Evolutionary conservation across 345 rosid genomes (phyloP), one percentile per base, ranked within the genome.

Genomic region (Excoecaria agallocha): DNA sequence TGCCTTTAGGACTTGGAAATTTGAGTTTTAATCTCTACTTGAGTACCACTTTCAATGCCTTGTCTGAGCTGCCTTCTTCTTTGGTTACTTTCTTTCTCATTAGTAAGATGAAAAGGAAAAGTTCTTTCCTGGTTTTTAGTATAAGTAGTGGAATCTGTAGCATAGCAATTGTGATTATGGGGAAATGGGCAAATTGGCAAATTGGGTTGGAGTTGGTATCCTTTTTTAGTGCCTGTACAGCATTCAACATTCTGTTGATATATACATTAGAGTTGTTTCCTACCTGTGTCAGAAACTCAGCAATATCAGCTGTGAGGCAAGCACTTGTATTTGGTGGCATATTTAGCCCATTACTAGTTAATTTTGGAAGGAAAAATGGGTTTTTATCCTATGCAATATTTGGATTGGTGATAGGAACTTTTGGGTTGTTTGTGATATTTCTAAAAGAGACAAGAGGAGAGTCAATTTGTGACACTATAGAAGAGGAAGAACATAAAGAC

Each of bases 401-500:
- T 2, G 97, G 93, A 60, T 46, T 89, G 66, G 83, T 74, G 37
- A 85, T 92, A 19, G 80, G 84, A n/a, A 8, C 84, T 63, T 80
- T 91, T 67, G 93, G 92, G 4, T 20, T 89, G 76, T 78, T 75
- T 72, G 90, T 70, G 17, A 49, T 85, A n/a, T 80, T 77, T 0
- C 76, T 92, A 73, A 94, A 94, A 0, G 95, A 92, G 84, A 92
- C 93, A 8, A 84, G 76, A 37, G 91, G 89, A 17, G 78, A 65
- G 12, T 75, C 70, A 61, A 73, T 87, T 41, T 78, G 88, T 3
- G 91, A 90, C 66, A 87, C 93, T 17, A 79, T 89, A 83, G 95
- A 89, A 3, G 89, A 86, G 70, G 90, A 91, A 81, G 93, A 89
- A 58, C 25, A 54, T 24, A 66, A 74, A 48, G 15, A 78, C 30